phyloP scores from a whole-genome alignment of 2,329 filamentous ascomycete species.

The Pseudonectria foliicola region DNA sequence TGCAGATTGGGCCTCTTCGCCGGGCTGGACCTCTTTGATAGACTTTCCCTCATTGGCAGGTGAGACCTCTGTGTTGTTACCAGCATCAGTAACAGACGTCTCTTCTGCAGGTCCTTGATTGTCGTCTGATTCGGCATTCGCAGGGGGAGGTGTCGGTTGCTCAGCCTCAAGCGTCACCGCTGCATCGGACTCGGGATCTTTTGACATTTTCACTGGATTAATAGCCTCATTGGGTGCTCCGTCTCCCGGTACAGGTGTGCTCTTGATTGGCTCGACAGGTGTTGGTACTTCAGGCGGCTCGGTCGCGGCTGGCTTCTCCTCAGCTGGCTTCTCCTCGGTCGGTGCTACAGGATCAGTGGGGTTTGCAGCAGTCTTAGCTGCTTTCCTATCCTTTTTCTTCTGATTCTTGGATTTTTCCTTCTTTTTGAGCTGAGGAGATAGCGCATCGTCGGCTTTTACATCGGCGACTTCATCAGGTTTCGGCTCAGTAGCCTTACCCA shows the following conservation, averaged over 20 bases:
- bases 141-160: neutral
- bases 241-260: neutral
- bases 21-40: conserved; percentile 3
- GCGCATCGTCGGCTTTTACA: neutral
- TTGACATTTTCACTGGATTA: neutral
- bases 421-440: conserved; percentile 2
- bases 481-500: conserved; percentile 4
- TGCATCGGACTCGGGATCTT: neutral
- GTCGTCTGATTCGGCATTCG: neutral
- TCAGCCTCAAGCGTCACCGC: conserved; percentile 1
- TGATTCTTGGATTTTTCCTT: conserved; percentile 6
- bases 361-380: conserved; percentile 1
- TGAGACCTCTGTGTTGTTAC: neutral
- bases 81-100: conserved; percentile 3
- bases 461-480: conserved; percentile 4
- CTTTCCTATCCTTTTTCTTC: conserved; percentile 5
- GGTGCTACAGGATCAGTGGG: conserved; percentile 1
- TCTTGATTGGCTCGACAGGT: conserved; percentile 2
- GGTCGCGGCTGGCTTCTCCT: conserved; percentile 4
- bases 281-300: neutral
- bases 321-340: conserved; percentile 2
- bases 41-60: neutral
- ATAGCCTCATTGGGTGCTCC: neutral
- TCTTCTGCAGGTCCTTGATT: conserved; percentile 3
- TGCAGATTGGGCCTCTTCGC: neutral